Evolutionary conservation across 2,329 filamentous ascomycete genomes (phyloP), one percentile per base, ranked within the genome.

Genomic region (Venturia carpophila): DNA sequence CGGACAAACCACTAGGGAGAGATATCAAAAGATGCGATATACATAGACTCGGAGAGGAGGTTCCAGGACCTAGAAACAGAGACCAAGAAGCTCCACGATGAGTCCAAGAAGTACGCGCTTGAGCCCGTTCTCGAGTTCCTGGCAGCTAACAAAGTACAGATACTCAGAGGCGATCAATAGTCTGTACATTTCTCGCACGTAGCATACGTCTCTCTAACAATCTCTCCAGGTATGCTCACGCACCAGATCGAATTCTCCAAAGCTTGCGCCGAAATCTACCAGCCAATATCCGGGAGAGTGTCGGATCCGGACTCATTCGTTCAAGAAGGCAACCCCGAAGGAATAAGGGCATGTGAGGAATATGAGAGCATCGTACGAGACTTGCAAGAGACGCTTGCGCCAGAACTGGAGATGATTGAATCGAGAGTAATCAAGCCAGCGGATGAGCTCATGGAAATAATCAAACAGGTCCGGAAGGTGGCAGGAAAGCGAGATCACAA

Each of bases 221-320:
- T 17, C 47, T 30, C 41, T 62, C 24, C 68, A 86, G 84, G 89
- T 82, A 99, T 99, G 94, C 84, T 99, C 72, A 85, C 82, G 74
- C 92, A 97, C 79, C 94, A 99, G 80, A 97, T 99, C 78, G 93
- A 96, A 75, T 99, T 99, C 80, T 96, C 93, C 71, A 87, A 96
- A 79, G 91, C 92, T 69, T 93, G 96, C 81, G 88, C 89, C 69
- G 94, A 99, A 77, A 89, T 99, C 72, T 99, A 99, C 83, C 96
- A 96, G 76, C 94, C 94, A 70, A 99, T 99, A 71, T 97, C 93
- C 65, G 94, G 94, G 65, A 89, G 94, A 73, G 84, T 95, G 77
- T 97, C 93, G 58, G 94, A 99, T 76, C 94, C 94, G 11, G 88
- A 92, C 71, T 90, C 90, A 10, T 84, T 91, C 69, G 83, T 89